Evolutionary conservation across 2,329 filamentous ascomycete species (phyloP), one percentile per base, ranked within the genome.

Genomic region (Cytospora piceae): DNA sequence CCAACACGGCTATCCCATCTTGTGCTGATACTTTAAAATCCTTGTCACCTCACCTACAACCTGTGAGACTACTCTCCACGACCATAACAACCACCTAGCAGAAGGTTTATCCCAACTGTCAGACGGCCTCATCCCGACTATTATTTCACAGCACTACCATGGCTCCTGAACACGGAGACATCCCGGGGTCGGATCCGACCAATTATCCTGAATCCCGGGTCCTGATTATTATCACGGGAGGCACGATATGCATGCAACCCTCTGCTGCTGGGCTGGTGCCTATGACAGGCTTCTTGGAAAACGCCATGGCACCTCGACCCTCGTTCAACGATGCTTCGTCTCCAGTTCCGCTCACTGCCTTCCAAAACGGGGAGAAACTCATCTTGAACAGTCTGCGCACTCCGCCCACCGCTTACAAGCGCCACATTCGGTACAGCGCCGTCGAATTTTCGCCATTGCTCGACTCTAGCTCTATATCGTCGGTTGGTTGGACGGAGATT

Each of bases 401-500:
- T 6, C 93, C 93, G 1, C 83, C 88, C 34, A 95, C 91, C 72
- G 86, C 90, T 32, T 94, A 96, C 76, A 86, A 90, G 39, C 88
- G 91, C 31, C 90, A 92, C 72, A 88, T 97, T 67, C 87, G 93
- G 65, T 97, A 96, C 76, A 87, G 88, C 4, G 90, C 95, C 39
- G 84, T 94, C 63, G 94, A 97, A 74, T 97, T 96, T 76, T 84
- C 89, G 59, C 90, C 91, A 31, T 79, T 97, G 46, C 87, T 97
- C 4, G 94, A 97, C 78, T 96, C 92, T 68, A 94, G 91, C 74
- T 95, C 92, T 63, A 96, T 97, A 76, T 91, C 93, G 67, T 91
- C 92, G 22, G 85, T 86, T 53, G 93, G 93, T 65, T 97, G 93
- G 94, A 88, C 91, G 14, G 86, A 93, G 74, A 95, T 97, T 74